Evolutionary conservation across 305 asterid species (phyloP).

Genomic region (Nicotiana rustica): DNA sequence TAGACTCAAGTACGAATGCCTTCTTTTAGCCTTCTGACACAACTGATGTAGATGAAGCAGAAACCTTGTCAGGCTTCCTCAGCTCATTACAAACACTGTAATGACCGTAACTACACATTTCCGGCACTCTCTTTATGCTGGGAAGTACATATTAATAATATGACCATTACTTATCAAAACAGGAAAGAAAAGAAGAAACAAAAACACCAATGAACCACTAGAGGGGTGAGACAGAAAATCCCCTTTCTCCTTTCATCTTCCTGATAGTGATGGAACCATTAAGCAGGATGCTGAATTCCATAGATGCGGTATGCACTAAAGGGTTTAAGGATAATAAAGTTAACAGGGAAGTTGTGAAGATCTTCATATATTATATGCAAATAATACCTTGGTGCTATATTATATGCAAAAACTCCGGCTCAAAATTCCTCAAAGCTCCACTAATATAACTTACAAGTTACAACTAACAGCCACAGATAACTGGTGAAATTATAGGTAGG

Average conservation of each 20-base stretch:
- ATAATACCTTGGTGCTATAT: no score
- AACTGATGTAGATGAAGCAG: not conserved
- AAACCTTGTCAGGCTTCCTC: not conserved
- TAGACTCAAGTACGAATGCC: not conserved
- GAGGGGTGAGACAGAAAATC: slow-evolving; percentile 6
- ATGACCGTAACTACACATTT: no score
- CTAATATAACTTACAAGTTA: no score
- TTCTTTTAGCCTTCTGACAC: not conserved
- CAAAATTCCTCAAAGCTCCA: no score
- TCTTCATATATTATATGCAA: not conserved
- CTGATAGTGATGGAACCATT: not conserved
- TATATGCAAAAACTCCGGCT: no score
- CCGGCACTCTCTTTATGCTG: not conserved
- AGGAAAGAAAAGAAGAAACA: no score
- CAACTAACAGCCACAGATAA: slow-evolving; percentile 4
- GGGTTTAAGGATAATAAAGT: not conserved
- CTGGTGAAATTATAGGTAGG: not conserved
- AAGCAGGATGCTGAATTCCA: not conserved
- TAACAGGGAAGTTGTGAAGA: slow-evolving; percentile 12
- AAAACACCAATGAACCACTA: not conserved
- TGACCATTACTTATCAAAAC: no score
- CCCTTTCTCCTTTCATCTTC: not conserved
- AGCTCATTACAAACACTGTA: not conserved
- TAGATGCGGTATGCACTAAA: not conserved
- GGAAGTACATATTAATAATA: not conserved